Base-by-base conservation (phyloP, 129 eudicot genomes). In the Flaveria robusta region DNA sequence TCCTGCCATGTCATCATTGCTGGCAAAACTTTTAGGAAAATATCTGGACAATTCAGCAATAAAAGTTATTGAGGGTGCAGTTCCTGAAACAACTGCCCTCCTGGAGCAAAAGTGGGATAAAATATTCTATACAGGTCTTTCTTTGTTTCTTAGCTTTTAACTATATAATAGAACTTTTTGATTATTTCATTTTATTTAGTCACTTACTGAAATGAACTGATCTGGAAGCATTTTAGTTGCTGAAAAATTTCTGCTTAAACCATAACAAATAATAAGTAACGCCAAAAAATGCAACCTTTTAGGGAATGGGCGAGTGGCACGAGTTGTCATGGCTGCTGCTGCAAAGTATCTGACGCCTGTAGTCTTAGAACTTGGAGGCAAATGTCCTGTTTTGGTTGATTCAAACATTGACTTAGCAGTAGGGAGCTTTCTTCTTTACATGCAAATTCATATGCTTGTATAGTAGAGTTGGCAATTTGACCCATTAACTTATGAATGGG, bases 31-130 rank as follows among this genome's bases (percentile, higher is more conserved):
- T 72, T 55, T 93, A 13, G 87, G 85, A 59, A 74, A 88, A 77
- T 93, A 90, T 79, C 49, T 93, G 89, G 98, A 93, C 52, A 75
- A 45, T 66, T 85, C 97, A 8, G 96, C 91, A 11, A 64, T 93
- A 12, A 93, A 78, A 87, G 97, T 93, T 68, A 85, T 93, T 74
- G 98, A 93, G 76, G 98, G 98, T 24, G 88, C 76, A 51, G 87
- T 88, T 76, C 74, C 88, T 47, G 98, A 93, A 86, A 87, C 98
- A 76, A 73, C 96, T 75, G 87, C 84, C 5, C 88, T 93, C 39
- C 90, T 93, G 71, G 98, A 91, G 75, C 97, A 93, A 66, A 87
- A 84, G 72, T 93, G 98, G 98, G 98, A 93, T 66, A 93, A 93
- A 82, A 93, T 93, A 79, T 86, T 93, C 47, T 93, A 93, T 74